Conservation (phyloP, 1,284 basidiomycete genomes). For the Gastroboletus turbinatus region DNA sequence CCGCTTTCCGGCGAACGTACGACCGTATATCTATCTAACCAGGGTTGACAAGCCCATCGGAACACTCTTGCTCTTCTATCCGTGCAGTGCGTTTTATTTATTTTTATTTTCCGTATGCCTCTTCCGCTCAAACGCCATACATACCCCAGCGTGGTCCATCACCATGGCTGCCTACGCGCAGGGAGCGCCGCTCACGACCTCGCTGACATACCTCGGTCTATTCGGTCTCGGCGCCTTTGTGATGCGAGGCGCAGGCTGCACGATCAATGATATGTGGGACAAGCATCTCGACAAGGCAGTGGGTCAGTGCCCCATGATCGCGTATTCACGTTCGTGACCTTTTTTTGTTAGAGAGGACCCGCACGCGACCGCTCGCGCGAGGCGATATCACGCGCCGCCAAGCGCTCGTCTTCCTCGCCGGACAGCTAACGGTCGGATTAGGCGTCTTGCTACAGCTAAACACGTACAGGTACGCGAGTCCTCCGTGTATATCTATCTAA, state of each 20-base stretch:
- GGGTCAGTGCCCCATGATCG: conserved; percentile 46
- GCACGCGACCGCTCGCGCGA: conserved; percentile 65
- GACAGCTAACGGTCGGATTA: conserved; percentile 85
- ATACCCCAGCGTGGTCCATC: conserved; percentile 85
- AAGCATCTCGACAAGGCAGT: conserved; percentile 87
- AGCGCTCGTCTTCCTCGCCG: conserved; percentile 82
- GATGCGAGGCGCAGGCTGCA: conserved; percentile 98
- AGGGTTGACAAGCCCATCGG: conserved; percentile 97
- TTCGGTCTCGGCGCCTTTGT: conserved; percentile 91
- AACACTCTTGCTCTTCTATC: conserved; percentile 88
- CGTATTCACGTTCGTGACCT: background rate
- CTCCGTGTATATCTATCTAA: background rate
- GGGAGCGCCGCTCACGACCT: conserved; percentile 61
- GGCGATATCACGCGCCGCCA: conserved; percentile 79
- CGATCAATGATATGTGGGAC: conserved; percentile 99
- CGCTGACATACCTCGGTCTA: conserved; percentile 75
- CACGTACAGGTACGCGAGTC: conserved; percentile 74
- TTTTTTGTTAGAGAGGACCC: conserved; percentile 41
- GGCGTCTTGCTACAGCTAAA: conserved; percentile 91
- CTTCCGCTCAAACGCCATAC: background rate
- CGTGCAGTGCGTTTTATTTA: conserved; percentile 82
- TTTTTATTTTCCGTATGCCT: background rate
- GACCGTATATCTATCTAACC: conserved; percentile 84
- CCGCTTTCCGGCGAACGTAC: conserved; percentile 53
- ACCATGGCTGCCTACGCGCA: conserved; percentile 88